Conservation (phyloP, 192 early-diverging fungal genomes). For the Coemansia sp. region DNA sequence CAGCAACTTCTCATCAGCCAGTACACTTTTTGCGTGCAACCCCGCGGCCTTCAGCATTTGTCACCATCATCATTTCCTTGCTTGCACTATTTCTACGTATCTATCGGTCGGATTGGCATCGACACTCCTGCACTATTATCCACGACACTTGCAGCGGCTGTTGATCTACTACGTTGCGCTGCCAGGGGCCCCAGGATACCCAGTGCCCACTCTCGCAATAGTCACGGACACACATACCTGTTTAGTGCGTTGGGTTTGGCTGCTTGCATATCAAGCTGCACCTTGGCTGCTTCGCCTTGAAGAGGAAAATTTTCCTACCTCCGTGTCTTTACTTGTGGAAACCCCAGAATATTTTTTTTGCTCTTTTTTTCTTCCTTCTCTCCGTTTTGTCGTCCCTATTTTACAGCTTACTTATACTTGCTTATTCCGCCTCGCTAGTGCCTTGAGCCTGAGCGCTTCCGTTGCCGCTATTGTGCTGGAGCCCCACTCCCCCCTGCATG, state of each 20-base stretch:
- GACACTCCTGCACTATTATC: slow-evolving; percentile 9
- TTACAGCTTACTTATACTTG: background rate
- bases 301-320: slow-evolving; percentile 5
- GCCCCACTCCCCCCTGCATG: slow-evolving; percentile 9
- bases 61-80: background rate
- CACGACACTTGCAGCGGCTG: background rate
- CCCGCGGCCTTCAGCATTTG: background rate
- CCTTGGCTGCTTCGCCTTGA: background rate
- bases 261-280: slow-evolving; percentile 10
- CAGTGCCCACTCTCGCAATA: background rate
- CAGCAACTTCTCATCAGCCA: background rate
- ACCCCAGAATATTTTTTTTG: background rate
- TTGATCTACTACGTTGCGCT: background rate
- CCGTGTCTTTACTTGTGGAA: slow-evolving; percentile 1
- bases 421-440: background rate
- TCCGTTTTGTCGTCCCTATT: background rate
- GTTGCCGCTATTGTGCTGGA: slow-evolving; percentile 10
- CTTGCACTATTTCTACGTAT: background rate
- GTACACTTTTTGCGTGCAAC: background rate
- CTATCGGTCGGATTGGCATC: slow-evolving; percentile 3
- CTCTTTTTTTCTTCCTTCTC: background rate
- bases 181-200: slow-evolving; percentile 2
- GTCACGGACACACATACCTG: background rate
- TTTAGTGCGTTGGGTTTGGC: slow-evolving; percentile 1
- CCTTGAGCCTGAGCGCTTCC: slow-evolving; percentile 9